Conservation (phyloP, 1,139 yeast genomes). For the Zygoascus sp. region DNA sequence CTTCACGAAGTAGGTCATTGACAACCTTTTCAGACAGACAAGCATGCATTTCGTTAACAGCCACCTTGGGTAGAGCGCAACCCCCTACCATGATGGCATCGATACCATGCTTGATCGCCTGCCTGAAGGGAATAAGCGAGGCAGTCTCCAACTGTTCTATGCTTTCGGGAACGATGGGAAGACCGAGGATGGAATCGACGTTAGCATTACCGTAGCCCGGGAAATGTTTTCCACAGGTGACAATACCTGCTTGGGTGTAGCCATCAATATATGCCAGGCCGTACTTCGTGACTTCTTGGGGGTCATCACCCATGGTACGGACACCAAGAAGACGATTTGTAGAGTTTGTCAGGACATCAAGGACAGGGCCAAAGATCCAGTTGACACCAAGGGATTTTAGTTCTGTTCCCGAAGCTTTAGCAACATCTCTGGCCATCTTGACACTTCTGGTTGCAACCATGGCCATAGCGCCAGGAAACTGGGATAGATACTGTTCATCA, state of each 20-base stretch:
- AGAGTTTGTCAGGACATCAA: slow-evolving; percentile 57
- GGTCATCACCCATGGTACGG: slow-evolving; percentile 57
- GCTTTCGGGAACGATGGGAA: slow-evolving; percentile 58
- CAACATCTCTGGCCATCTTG: slow-evolving; percentile 49
- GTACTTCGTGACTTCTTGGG: slow-evolving; percentile 53
- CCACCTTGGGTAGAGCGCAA: slow-evolving; percentile 61
- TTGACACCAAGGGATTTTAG: slow-evolving; percentile 52
- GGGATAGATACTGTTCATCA: slow-evolving; percentile 50
- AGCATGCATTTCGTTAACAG: slow-evolving; percentile 61
- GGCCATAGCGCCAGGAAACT: slow-evolving; percentile 66
- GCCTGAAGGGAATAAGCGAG: slow-evolving; percentile 51
- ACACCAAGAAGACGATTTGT: slow-evolving; percentile 59
- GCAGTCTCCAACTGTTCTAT: slow-evolving; percentile 50
- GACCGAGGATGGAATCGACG: slow-evolving; percentile 53
- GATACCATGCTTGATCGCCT: slow-evolving; percentile 46
- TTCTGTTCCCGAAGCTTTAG: slow-evolving; percentile 54
- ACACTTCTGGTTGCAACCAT: slow-evolving; percentile 53
- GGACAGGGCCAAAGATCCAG: slow-evolving; percentile 59
- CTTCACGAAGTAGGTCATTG: slow-evolving; percentile 49
- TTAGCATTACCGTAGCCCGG: slow-evolving; percentile 65
- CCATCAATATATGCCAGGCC: slow-evolving; percentile 56
- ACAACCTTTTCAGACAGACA: slow-evolving; percentile 57
- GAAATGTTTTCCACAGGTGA: slow-evolving; percentile 60
- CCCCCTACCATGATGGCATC: slow-evolving; percentile 65
- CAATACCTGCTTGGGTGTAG: slow-evolving; percentile 51